phyloP scores from a whole-genome alignment of 805 yeast species.

The Yarrowia porcina region DNA sequence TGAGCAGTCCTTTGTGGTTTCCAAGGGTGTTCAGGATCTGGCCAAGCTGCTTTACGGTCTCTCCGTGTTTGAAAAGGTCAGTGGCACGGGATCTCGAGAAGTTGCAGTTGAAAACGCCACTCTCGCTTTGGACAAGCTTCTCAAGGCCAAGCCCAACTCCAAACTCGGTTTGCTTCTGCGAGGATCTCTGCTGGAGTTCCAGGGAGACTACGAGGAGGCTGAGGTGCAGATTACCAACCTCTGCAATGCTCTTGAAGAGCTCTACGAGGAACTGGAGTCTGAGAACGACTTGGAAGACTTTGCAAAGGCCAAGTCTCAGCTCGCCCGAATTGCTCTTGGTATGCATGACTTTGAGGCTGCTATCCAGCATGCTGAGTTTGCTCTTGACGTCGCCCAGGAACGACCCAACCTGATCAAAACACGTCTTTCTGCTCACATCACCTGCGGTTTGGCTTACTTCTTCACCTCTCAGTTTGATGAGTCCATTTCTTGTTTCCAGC shows the following conservation, averaged over 20 bases:
- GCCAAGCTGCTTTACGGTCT: conserved; percentile 72
- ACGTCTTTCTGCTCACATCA: conserved; percentile 56
- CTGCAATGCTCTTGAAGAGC: conserved; percentile 49
- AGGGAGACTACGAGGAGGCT: conserved; percentile 60
- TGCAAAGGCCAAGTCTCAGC: conserved; percentile 61
- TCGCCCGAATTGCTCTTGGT: conserved; percentile 71
- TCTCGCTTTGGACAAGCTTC: conserved; percentile 49
- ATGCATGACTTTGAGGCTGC: conserved; percentile 53
- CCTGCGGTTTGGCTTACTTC: conserved; percentile 68
- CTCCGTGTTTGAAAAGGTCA: conserved; percentile 47
- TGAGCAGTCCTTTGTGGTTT: conserved; percentile 73
- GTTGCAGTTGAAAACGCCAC: conserved; percentile 32
- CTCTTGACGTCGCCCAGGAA: conserved; percentile 48
- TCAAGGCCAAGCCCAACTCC: conserved; percentile 44
- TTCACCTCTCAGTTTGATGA: conserved; percentile 60
- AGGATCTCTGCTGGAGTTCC: conserved; percentile 55
- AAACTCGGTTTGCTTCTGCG: conserved; percentile 34
- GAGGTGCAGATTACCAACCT: conserved; percentile 47
- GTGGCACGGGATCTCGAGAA: conserved; percentile 3
- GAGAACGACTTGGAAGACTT: conserved; percentile 48
- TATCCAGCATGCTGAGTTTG: conserved; percentile 56
- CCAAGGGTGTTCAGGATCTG: conserved; percentile 67
- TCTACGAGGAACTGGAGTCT: conserved; percentile 56
- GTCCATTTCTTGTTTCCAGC: conserved; percentile 64
- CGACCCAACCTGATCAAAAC: conserved; percentile 34